phyloP scores from a whole-genome alignment of 2,329 filamentous ascomycete species.

The Aspergillus floridensis region DNA sequence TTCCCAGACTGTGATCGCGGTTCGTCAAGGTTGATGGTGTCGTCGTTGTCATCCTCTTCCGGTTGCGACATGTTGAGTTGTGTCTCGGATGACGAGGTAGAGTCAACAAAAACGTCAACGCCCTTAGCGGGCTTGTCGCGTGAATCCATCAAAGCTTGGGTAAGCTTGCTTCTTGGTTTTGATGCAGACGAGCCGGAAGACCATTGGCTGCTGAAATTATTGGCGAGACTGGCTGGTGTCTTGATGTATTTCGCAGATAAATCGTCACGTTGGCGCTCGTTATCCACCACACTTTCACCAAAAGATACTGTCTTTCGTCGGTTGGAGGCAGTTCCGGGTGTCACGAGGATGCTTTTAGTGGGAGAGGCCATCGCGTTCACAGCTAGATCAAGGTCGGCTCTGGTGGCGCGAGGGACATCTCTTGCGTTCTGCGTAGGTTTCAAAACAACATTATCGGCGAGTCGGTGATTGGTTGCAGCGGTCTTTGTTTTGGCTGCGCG shows the following conservation, averaged over 20 bases:
- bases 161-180: constrained; percentile 41
- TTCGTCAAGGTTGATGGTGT: constrained; percentile 53
- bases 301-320: constrained; percentile 62
- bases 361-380: constrained; percentile 46
- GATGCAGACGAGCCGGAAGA: constrained; percentile 31
- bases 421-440: constrained; percentile 22
- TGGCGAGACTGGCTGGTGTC: constrained; percentile 46
- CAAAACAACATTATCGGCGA: constrained; percentile 20
- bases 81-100: constrained; percentile 15
- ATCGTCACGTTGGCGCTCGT: constrained; percentile 51
- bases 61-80: constrained; percentile 20
- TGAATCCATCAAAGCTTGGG: constrained; percentile 40
- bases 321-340: constrained; percentile 57
- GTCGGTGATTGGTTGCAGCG: constrained; percentile 18
- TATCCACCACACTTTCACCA: constrained; percentile 56
- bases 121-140: constrained; percentile 36
- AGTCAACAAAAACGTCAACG: constrained; percentile 14
- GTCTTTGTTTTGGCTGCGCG: constrained; percentile 15
- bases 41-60: constrained; percentile 39
- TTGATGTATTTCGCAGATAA: constrained; percentile 46
- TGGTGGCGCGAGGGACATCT: constrained; percentile 19
- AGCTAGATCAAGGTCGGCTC: constrained; percentile 24
- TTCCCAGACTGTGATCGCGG: constrained; percentile 58
- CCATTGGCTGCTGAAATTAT: constrained; percentile 48
- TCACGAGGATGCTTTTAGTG: constrained; percentile 63